These are phyloP conservation scores for Zygotorulaspora sp. DNA, from an alignment of 805 yeast species.

Conservation along the genomic window DNA sequence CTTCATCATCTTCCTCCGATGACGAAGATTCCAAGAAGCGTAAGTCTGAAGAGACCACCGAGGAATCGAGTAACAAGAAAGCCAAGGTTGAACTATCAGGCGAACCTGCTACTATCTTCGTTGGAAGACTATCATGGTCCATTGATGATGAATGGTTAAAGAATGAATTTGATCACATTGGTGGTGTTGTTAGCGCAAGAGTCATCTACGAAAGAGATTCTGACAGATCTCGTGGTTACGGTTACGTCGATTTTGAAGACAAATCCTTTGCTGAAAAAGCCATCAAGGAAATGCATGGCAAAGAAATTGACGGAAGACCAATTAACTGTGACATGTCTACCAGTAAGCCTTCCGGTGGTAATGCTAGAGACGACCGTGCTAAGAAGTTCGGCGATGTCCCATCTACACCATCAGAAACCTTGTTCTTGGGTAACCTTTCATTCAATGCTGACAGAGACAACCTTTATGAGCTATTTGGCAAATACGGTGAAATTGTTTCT, in stretches of 20 bases:
- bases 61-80: conserved; percentile 39
- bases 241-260: conserved; percentile 89
- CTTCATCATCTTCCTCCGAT: conserved; percentile 31
- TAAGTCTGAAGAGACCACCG: conserved; percentile 36
- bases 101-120: conserved; percentile 87
- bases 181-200: conserved; percentile 84
- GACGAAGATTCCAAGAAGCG: conserved; percentile 33
- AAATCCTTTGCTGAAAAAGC: conserved; percentile 83
- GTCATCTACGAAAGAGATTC: conserved; percentile 90
- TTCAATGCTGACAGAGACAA: conserved; percentile 83
- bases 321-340: conserved; percentile 90
- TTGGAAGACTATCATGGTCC: conserved; percentile 96
- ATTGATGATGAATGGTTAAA: conserved; percentile 92
- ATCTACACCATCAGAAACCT: conserved; percentile 90
- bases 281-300: conserved; percentile 76
- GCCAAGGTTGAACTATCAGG: conserved; percentile 39
- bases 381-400: conserved; percentile 84
- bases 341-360: conserved; percentile 62
- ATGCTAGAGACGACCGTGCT: conserved; percentile 71
- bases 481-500: conserved; percentile 76
- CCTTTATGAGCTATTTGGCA: conserved; percentile 67
- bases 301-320: conserved; percentile 95
- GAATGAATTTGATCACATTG: conserved; percentile 75
- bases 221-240: conserved; percentile 94
- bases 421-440: conserved; percentile 93